Evolutionary conservation across 768 basidiomycete genomes (phyloP), one percentile per base, ranked within the genome.

Genomic region (Trametes coccinea): DNA sequence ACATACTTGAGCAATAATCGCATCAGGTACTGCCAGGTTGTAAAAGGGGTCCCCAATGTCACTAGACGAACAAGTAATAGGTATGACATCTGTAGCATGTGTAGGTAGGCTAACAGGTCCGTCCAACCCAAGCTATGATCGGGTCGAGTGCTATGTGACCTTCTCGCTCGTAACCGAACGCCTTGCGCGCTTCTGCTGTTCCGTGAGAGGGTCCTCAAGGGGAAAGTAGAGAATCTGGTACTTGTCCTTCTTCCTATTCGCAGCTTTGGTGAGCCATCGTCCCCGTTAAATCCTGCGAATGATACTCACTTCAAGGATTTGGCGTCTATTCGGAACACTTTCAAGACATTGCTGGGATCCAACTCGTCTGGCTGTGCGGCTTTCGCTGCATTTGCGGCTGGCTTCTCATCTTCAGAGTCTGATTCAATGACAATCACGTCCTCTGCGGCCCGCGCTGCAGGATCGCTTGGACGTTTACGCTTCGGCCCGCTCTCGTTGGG

Each of bases 161-260:
- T 73, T 77, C 54, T 74, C 77, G 61, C 89, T 87, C 2, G 70
- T 82, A 27, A 92, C 81, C 5, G 80, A 76, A 69, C 79, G 86
- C 56, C 82, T 77, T 46, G 66, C 63, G 50, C 62, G 67, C 61
- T 79, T 83, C 69, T 93, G 82, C 29, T 69, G 54, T 11, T 84
- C 80, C 2, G 79, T 79, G 52, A 94, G 74, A 5, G 90, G 86
- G 1, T 79, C 76, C 0, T 78, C 80, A 75, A 94, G 81, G 1
- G 91, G 89, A 67, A 95, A 94, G 68, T 86, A 89, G 33, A 97
- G 77, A 16, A 96, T 83, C 71, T 97, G 94, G 70, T 91, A 94
- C 47, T 88, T 79, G 60, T 82, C 53, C n/a, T 62, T 59, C 46
- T 29, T 59, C 39, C 60, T 65, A 29, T 10, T 30, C 11, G 5